phyloP scores from a whole-genome alignment of 257 asterid genomes.

The Paulownia fortunei region DNA sequence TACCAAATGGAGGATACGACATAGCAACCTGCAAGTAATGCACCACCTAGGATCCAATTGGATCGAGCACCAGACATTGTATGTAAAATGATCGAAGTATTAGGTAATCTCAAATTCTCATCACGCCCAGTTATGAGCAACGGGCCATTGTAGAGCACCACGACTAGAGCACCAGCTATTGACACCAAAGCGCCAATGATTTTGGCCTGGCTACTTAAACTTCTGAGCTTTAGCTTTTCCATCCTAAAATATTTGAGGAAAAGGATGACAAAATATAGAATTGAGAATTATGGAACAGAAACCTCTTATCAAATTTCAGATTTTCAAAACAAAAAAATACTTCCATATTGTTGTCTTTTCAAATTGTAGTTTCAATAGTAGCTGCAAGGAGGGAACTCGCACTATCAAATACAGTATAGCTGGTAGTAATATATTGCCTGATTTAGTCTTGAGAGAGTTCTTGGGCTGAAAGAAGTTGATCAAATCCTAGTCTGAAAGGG shows the following conservation, averaged over 20 bases:
- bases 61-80: slow-evolving; percentile 19
- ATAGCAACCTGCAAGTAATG: slow-evolving; percentile 31
- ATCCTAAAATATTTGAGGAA: slow-evolving; percentile 30
- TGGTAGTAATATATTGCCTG: too few species aligned
- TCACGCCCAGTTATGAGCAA: slow-evolving; percentile 8
- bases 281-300: too few species aligned
- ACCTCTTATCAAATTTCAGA: too few species aligned
- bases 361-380: too few species aligned
- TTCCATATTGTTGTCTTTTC: too few species aligned
- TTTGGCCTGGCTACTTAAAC: slow-evolving; percentile 43
- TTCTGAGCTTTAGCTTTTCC: slow-evolving; percentile 45
- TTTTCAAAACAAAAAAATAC: too few species aligned
- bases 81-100: not conserved
- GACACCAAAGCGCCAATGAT: slow-evolving; percentile 46
- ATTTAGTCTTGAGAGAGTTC: too few species aligned
- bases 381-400: too few species aligned
- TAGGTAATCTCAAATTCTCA: not conserved
- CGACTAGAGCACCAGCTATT: slow-evolving; percentile 51
- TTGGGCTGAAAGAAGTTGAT: too few species aligned
- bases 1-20: slow-evolving; percentile 38
- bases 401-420: too few species aligned
- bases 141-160: slow-evolving; percentile 53
- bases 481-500: too few species aligned
- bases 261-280: too few species aligned
- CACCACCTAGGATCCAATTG: slow-evolving; percentile 50